phyloP scores from a whole-genome alignment of 2,329 filamentous ascomycete genomes.

The Paracoccidioides lutzii region DNA sequence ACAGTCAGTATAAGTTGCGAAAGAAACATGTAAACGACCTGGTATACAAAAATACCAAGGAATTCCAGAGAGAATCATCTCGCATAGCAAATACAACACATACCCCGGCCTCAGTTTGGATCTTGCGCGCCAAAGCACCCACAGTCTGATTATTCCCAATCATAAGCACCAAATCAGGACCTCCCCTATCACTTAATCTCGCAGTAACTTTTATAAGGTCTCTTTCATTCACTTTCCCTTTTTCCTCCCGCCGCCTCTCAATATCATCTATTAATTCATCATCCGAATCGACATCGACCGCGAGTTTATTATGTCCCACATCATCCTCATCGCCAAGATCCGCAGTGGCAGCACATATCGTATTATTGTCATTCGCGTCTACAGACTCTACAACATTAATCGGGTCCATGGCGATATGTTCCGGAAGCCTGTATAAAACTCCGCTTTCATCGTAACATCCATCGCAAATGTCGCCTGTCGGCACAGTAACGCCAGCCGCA shows the following conservation, averaged over 20 bases:
- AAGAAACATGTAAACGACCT: too few relatives aligned
- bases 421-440: constrained; percentile 55
- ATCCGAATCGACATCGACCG: constrained; percentile 27
- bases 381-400: constrained; percentile 9
- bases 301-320: constrained; percentile 21
- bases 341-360: not conserved
- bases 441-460: constrained; percentile 61
- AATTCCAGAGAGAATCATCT: not conserved
- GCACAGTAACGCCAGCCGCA: constrained; percentile 62
- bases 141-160: constrained; percentile 52
- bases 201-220: constrained; percentile 48
- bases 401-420: constrained; percentile 57
- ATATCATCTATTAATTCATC: constrained; percentile 27
- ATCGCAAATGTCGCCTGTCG: constrained; percentile 57
- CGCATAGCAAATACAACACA: constrained; percentile 19
- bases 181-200: constrained; percentile 51
- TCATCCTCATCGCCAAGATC: constrained; percentile 18
- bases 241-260: constrained; percentile 40
- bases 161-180: constrained; percentile 48
- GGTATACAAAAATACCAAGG: not conserved
- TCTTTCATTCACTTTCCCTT: constrained; percentile 46
- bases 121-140: constrained; percentile 46
- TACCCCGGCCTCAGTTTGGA: constrained; percentile 53
- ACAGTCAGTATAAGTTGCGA: constrained; percentile 4
- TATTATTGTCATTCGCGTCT: constrained; percentile 11